A percentile compares a stretch with the other conserved stretches of the same genome.
Conservation (phyloP, 2,329 filamentous ascomycete species). For the Arthroderma sp. region DNA sequence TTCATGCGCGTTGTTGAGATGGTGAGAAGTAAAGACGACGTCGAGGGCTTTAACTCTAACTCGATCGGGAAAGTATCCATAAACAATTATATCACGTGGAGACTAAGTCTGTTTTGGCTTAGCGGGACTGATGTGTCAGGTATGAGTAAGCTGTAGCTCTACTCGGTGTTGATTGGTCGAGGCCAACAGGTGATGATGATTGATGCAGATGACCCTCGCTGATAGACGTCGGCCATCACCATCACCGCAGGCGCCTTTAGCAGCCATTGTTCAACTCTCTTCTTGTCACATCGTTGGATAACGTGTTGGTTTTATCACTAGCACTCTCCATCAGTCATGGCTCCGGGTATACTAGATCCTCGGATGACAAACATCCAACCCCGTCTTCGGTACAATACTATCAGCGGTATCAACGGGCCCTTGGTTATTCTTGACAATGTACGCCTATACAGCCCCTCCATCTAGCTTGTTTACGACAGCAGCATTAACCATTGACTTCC, state of each 20-base stretch:
- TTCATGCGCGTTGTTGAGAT: too few relatives aligned
- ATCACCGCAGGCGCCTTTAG: background rate
- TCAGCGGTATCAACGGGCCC: conserved; percentile 93
- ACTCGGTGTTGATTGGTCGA: too few relatives aligned
- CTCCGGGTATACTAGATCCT: conserved; percentile 29
- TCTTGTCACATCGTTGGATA: background rate
- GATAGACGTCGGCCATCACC: background rate
- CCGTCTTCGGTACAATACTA: conserved; percentile 89
- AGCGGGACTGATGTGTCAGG: too few relatives aligned
- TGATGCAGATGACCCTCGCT: too few relatives aligned
- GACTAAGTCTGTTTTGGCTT: too few relatives aligned
- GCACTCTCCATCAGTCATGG: conserved; percentile 18
- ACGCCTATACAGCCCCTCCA: conserved; percentile 22
- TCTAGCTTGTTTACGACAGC: background rate
- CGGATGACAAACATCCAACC: conserved; percentile 47
- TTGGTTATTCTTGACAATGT: conserved; percentile 97
- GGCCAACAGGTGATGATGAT: too few relatives aligned
- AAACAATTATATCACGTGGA: too few relatives aligned
- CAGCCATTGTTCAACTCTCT: background rate
- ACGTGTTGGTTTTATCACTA: background rate
- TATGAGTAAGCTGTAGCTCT: too few relatives aligned
- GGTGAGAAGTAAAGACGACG: too few relatives aligned
- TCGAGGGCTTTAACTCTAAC: too few relatives aligned
- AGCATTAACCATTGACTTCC: background rate
- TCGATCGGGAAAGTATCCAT: too few relatives aligned